Evolutionary conservation across 1,284 basidiomycete genomes (phyloP), one percentile per base, ranked within the genome.

Genomic region (Heterobasidion irregulare): DNA sequence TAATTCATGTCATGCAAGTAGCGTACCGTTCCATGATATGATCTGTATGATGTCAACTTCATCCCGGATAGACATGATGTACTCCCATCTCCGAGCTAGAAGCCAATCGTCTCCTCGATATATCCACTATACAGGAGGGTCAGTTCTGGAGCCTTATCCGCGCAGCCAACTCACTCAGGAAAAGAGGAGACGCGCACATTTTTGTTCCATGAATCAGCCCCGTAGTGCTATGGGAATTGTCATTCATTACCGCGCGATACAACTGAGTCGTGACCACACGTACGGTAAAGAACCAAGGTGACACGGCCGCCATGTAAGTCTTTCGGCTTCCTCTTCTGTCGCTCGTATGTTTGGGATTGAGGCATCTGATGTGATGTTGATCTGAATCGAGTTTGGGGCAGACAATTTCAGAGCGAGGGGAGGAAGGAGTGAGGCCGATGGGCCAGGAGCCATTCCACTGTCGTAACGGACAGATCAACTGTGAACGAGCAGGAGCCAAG

Each of bases 41-140:
- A 86, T 71, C 65, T 86, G 78, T 41, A 80, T 75, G 56, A 84
- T 77, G 60, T 81, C 76, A 55, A 85, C 67, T 15, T 66, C 59
- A 62, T 75, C 66, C 32, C 83, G 71, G 65, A 75, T 73, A 9
- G 66, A 63, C 55, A 85, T 73, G 26, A 88, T 63, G 59, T 80
- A 72, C 58, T 86, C 82, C 82, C 84, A 86, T 50, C 84, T 74
- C 4, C 75, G 70, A 36, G 75, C 76, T 57, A 80, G 78, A 9
- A 86, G 74, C 77, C 79, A 84, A 64, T 85, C 78, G 61, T 87
- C 84, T 2, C 74, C 69, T 15, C 79, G 75, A 66, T 84, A 84
- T 26, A 85, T 77, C 73, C 70, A 80, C 68, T 70, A 36, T 32
- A 6, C n/a, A 3, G 16, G 10, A 4, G 9, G 12, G 44, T 26